Evolutionary conservation across 305 asterid species (phyloP), one percentile per base, ranked within the genome.

Genomic region (Petunia hybrid): DNA sequence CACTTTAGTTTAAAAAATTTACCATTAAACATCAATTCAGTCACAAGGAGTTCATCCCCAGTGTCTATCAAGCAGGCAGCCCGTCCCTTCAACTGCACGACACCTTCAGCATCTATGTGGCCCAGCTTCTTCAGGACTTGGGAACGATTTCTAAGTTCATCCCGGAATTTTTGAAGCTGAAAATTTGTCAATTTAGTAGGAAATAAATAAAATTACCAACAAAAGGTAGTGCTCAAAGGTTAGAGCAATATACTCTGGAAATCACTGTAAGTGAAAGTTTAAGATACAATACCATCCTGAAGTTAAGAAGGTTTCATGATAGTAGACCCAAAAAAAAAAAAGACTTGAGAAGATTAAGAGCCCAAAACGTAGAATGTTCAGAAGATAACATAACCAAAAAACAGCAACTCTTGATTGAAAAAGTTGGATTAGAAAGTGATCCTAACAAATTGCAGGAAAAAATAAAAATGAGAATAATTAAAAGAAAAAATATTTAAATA

Each of bases 41-140:
- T 96, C 80, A 93, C 98, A 71, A 96, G 98, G 74, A 96, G 98
- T 86, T 96, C 99, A 81, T 96, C 99, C 80, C 98, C 99, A 57
- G 99, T 96, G 87, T 96, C 99, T 84, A 96, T 93, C 83, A 94
- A 90, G 91, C 98, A 96, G 85, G 99, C 99, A 59, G 99, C 99
- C 45, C 99, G 91, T 74, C 98, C 99, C 85, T 96, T 96, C 90
- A 94, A 85, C 86, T 91, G 98, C 79, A 94, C 97, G 55, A 96
- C 91, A 13, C 96, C 90, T 83, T 96, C 98, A 79, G 87, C 82
- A 86, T 93, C 98, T 82, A 96, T 91, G 84, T 96, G 98, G 59
- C 98, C 98, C 83, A 96, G 91, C 85, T 87, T 94, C 86, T 90
- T 94, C 69, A 96, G 91, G 81, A 96, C 99, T 82, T 97, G 94